A percentile compares a stretch with the other conserved stretches of the same genome.
Evolutionary conservation across 441 rosid genomes (phyloP).

Genomic region (Pelargonium cotyledonis): DNA sequence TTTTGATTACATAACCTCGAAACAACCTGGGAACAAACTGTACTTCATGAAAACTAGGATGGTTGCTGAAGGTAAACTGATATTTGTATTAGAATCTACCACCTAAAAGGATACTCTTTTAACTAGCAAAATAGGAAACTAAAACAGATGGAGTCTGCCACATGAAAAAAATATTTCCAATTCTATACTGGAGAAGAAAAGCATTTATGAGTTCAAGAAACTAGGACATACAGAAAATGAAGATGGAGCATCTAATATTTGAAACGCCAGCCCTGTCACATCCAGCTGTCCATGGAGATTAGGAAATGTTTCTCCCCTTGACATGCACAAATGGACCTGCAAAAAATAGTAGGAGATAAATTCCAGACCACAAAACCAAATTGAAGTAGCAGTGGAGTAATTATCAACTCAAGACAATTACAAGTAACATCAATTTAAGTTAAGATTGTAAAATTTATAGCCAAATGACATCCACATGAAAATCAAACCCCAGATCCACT

Average conservation of each 20-base stretch:
- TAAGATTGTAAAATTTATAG: not conserved
- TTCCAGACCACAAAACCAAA: conserved; percentile 17
- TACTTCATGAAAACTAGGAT: not conserved
- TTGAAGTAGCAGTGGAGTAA: conserved; percentile 1
- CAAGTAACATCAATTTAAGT: not conserved
- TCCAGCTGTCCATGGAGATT: conserved; percentile 95
- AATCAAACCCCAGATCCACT: not conserved
- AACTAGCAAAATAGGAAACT: not conserved
- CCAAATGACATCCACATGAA: not conserved
- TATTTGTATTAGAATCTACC: not conserved
- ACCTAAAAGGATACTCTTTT: not conserved
- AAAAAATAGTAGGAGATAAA: conserved; percentile 23
- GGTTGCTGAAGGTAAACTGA: not conserved
- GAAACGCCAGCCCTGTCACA: conserved; percentile 79
- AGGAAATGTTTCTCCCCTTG: conserved; percentile 90
- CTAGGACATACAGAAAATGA: conserved; percentile 64
- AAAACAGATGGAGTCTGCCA: not conserved
- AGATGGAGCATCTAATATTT: conserved; percentile 88
- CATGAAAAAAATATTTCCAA: conserved; percentile 14
- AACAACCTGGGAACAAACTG: not conserved
- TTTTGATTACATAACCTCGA: too few species aligned
- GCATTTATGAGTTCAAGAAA: conserved; percentile 19
- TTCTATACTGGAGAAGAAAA: conserved; percentile 20
- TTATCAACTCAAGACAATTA: conserved; percentile 6
- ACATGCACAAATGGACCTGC: conserved; percentile 97